Evolutionary conservation across 2,329 filamentous ascomycete genomes (phyloP), one percentile per base, ranked within the genome.

Genomic region (Sclerotiophoma versabilis): DNA sequence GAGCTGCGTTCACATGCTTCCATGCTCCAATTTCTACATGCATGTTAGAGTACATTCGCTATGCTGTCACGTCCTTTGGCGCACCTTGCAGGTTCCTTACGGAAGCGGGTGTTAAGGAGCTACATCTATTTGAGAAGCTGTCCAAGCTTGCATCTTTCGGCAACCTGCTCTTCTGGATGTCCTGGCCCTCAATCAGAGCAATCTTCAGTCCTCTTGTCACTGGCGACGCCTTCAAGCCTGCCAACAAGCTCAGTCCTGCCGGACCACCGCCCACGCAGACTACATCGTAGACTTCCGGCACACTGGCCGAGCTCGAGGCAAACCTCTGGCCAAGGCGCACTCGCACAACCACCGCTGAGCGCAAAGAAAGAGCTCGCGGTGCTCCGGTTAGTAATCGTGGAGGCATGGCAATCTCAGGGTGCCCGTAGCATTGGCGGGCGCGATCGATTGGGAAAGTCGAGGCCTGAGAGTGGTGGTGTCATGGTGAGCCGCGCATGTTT

Each of bases 71-170:
- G 15, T 23, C 11, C 11, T 12, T n/a, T 50, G 39, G 46, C 55
- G 19, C 66, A 76, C 76, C 75, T 66, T 91, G 83, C 59, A 98
- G 83, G 69, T 95, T 97, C 3, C 82, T 83, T n/a, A 91, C 89
- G 0, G 93, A 96, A 0, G 89, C 84, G 0, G 93, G 93, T 0
- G 95, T 99, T 51, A 99, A 83, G 43, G 93, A 98, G 79, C 91
- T 96, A 79, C 93, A 96, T 70, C 95, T 88, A 79, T 99, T 98
- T 55, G 93, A 96, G 79, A 88, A 99, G 64, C 85, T 81, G 46
- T 85, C 84, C 6, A 84, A 75, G 2, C 87, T 85, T 7, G 90
- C 66, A 58, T 75, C 85, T 47, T 84, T 84, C 81, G 88, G 92
- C 20, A 83, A 77, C 43, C 84, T 84, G 46, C 84, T 82, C 67